Conservation (phyloP, 371 early-diverging fungal genomes). For the Mortierella sp. region DNA sequence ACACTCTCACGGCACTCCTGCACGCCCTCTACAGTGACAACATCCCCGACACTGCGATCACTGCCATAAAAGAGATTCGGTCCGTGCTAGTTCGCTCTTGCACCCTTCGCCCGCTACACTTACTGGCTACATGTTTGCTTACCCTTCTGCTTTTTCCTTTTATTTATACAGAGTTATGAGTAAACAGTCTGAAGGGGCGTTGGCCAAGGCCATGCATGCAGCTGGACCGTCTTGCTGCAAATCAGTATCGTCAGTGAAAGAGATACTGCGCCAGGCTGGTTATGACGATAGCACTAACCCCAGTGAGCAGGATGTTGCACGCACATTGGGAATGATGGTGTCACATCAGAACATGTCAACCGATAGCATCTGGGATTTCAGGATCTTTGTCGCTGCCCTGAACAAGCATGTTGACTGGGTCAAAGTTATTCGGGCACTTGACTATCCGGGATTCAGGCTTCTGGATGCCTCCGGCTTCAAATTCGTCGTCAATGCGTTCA, state of each 20-base stretch:
- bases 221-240: conserved; percentile 70
- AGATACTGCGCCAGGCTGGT: conserved; percentile 60
- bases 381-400: conserved; percentile 67
- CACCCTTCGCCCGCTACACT: no score
- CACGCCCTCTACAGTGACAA: conserved; percentile 43
- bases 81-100: no score
- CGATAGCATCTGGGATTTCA: conserved; percentile 76
- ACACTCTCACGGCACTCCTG: conserved; percentile 35
- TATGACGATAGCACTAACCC: conserved; percentile 53
- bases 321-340: conserved; percentile 79
- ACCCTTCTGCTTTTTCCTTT: no score
- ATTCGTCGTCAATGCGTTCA: conserved; percentile 75
- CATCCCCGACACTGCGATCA: conserved; percentile 27
- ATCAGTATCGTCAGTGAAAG: conserved; percentile 59
- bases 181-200: conserved; percentile 35
- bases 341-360: conserved; percentile 63
- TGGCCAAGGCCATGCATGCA: conserved; percentile 65
- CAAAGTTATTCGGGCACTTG: conserved; percentile 71
- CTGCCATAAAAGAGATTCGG: conserved; percentile 44
- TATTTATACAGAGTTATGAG: conserved; percentile 38
- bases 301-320: conserved; percentile 75
- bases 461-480: conserved; percentile 73
- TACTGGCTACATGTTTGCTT: background rate
- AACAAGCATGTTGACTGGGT: conserved; percentile 73
- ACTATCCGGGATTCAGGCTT: conserved; percentile 77